Evolutionary conservation across 2,329 filamentous ascomycete genomes (phyloP), one percentile per base, ranked within the genome.

Genomic region (Clonostachys byssicola): DNA sequence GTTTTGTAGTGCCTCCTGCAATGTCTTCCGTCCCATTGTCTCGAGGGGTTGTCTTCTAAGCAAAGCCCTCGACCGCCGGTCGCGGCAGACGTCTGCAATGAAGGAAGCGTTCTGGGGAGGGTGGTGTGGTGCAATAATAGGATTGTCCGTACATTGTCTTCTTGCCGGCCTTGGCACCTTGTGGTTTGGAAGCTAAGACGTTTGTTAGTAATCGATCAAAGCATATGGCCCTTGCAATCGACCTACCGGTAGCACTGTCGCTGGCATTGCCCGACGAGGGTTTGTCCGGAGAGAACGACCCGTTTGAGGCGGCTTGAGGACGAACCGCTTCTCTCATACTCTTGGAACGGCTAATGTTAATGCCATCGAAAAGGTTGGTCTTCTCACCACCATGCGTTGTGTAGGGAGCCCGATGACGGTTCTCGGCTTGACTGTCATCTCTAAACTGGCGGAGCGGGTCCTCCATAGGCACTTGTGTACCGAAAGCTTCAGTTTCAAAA

Each of bases 391-490:
- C 71, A 34, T 75, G 71, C 2, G 69, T 73, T 40, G 72, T 69
- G 56, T 84, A 85, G 0, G 80, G 79, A 6, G 76, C 78, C 53
- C 77, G 78, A 47, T 79, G 70, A n/a, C 79, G 71, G n/a, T 62
- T 60, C 49, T 82, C 76, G 40, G 65, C 48, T 40, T 66, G 67
- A 1, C 61, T 61, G 5, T 74, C 70, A 38, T 66, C 60, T 55
- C 69, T 67, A 49, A 79, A 78, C 44, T 72, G 65, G 18, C 66
- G 70, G 40, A 79, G 56, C 3, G 74, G 75, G 51, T 81, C 74
- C n/a, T 66, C 63, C 52, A 66, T 62, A 18, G 53, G 54, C 8
- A 50, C 40, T 39, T 55, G 46, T 3, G 52, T 44, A 8, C 49
- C 47, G 16, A 46, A 35, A 13, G 42, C 46, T 17, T 48, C 40